Percentiles rank a stretch among this genome's conserved stretches.
phyloP scores from a whole-genome alignment of 177 flowering plant species.

The Vitis hybrid region DNA sequence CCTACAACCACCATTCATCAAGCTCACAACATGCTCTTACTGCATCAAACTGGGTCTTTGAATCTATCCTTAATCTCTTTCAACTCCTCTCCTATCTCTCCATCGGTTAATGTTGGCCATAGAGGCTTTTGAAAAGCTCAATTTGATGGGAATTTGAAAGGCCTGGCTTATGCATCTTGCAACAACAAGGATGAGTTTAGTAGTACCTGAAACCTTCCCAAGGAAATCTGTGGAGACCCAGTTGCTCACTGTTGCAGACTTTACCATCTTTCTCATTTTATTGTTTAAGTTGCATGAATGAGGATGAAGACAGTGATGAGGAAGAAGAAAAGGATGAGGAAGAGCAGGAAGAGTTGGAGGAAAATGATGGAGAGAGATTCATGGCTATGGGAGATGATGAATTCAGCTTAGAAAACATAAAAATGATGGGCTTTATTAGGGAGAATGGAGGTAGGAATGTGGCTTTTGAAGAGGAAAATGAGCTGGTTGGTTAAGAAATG shows the following conservation, averaged over 20 bases:
- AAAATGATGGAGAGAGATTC: conserved; percentile 8
- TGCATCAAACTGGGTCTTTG: conserved; percentile 19
- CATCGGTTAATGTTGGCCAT: conserved; percentile 18
- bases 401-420: background rate
- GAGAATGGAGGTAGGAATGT: conserved; percentile 10
- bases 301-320: conserved; percentile 29
- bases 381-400: conserved; percentile 1
- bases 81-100: conserved; percentile 36
- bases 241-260: conserved; percentile 31
- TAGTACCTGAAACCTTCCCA: conserved; percentile 8
- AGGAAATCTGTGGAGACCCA: conserved; percentile 24
- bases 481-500: conserved; percentile 23
- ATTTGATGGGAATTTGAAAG: conserved; percentile 55
- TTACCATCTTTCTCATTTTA: conserved; percentile 50
- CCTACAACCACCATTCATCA: conserved; percentile 11
- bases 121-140: conserved; percentile 45
- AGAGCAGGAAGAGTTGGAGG: conserved; percentile 14
- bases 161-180: conserved; percentile 25
- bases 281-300: conserved; percentile 1
- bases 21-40: conserved; percentile 22
- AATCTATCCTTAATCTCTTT: conserved; percentile 20
- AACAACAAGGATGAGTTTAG: conserved; percentile 29
- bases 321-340: conserved; percentile 23
- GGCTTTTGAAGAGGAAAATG: conserved; percentile 15
- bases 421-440: conserved; percentile 8